phyloP scores from a whole-genome alignment of 2,329 filamentous ascomycete genomes.

The Fonsecaea erecta region DNA sequence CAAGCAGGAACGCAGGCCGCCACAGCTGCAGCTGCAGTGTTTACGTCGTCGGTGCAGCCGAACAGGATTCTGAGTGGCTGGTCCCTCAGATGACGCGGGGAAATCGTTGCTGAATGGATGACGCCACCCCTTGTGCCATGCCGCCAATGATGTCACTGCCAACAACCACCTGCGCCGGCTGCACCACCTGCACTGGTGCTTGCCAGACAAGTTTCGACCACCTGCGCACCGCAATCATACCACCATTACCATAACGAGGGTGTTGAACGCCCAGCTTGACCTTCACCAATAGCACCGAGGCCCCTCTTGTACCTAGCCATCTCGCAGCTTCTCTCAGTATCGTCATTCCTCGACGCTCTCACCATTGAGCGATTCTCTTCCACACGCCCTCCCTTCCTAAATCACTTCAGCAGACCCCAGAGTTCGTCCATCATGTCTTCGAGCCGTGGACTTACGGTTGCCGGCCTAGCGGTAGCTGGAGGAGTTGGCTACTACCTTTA shows the following conservation, averaged over 20 bases:
- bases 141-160: conserved; percentile 30
- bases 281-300: not conserved
- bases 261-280: conserved; percentile 5
- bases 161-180: not conserved
- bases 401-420: conserved; percentile 25
- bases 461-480: conserved; percentile 68
- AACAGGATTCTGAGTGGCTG: conserved; percentile 4
- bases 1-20: not conserved
- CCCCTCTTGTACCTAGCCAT: not conserved
- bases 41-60: conserved; percentile 20
- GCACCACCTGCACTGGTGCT: not conserved
- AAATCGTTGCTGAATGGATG: not conserved
- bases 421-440: conserved; percentile 36
- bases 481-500: conserved; percentile 91
- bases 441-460: conserved; percentile 44
- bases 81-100: conserved; percentile 1
- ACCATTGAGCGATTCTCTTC: conserved; percentile 36
- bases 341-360: not conserved
- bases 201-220: conserved; percentile 1
- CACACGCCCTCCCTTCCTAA: conserved; percentile 32
- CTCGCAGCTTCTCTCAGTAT: not conserved
- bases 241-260: conserved; percentile 1
- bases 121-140: not conserved
- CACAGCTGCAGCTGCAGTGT: not conserved
- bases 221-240: conserved; percentile 18